Evolutionary conservation across 495 filamentous ascomycete species (phyloP).

Genomic region (Jackrogersella multiformis): DNA sequence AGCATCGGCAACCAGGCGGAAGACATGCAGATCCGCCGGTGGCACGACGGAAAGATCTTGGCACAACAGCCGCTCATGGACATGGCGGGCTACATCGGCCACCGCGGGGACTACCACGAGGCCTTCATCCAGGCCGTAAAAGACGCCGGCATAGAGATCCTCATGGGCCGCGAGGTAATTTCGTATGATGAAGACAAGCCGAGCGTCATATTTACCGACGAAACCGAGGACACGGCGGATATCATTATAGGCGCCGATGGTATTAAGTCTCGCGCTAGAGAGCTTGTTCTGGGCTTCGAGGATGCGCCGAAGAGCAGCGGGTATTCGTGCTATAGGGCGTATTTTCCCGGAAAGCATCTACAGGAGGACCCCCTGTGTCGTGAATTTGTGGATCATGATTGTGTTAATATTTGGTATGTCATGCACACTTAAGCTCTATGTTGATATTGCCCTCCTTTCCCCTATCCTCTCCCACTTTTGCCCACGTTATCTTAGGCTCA

Average conservation of each 20-base stretch:
- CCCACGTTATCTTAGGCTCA: not conserved
- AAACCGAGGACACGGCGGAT: constrained; percentile 44
- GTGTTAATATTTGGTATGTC: constrained; percentile 60
- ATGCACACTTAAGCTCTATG: not conserved
- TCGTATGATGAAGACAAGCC: constrained; percentile 57
- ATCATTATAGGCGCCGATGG: constrained; percentile 53
- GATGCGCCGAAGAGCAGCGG: constrained; percentile 60
- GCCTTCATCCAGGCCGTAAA: constrained; percentile 60
- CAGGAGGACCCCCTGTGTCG: constrained; percentile 55
- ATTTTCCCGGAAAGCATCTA: constrained; percentile 56
- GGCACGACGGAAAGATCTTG: constrained; percentile 61
- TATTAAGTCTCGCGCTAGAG: constrained; percentile 57
- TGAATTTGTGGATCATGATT: constrained; percentile 58
- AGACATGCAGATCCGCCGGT: constrained; percentile 63
- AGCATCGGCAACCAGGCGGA: constrained; percentile 63
- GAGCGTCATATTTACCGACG: constrained; percentile 52
- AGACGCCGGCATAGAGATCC: constrained; percentile 58
- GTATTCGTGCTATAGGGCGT: constrained; percentile 60
- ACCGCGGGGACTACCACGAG: constrained; percentile 63
- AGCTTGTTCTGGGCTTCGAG: constrained; percentile 56
- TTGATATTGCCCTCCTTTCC: not conserved
- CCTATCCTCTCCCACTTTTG: not conserved
- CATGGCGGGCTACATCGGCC: constrained; percentile 65
- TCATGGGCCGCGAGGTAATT: constrained; percentile 58
- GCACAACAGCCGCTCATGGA: constrained; percentile 65